Conservation (phyloP, 2,329 filamentous ascomycete genomes). For the Neospermospora avenae region DNA sequence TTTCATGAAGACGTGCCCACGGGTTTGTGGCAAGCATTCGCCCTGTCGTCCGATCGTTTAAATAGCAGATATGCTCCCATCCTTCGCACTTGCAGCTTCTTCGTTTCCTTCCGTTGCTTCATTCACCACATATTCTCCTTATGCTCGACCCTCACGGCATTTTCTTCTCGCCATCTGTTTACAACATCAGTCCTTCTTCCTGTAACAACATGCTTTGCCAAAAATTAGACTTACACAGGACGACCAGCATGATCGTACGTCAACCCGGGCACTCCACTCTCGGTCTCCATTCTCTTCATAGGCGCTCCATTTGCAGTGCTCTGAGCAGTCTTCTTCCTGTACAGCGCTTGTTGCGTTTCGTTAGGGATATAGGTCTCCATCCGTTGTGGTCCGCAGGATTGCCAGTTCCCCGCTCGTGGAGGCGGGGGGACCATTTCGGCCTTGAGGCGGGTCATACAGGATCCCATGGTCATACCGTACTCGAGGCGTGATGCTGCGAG, state of each 20-base stretch:
- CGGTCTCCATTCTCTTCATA: slow-evolving; percentile 17
- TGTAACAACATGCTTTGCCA: not conserved
- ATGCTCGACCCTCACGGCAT: slow-evolving; percentile 15
- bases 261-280: slow-evolving; percentile 20
- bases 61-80: not conserved
- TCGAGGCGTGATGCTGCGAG: not conserved
- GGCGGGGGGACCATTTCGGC: slow-evolving; percentile 12
- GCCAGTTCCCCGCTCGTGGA: not conserved
- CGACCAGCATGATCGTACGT: slow-evolving; percentile 25
- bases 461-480: slow-evolving; percentile 7
- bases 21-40: too few species aligned
- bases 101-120: not conserved
- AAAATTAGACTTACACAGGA: slow-evolving; percentile 19
- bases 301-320: slow-evolving; percentile 9
- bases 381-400: slow-evolving; percentile 6
- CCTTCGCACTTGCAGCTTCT: not conserved
- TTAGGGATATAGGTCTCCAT: slow-evolving; percentile 2
- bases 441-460: slow-evolving; percentile 9
- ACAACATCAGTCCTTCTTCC: not conserved
- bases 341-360: not conserved
- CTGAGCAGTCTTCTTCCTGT: not conserved
- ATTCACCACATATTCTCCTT: slow-evolving; percentile 6
- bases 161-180: slow-evolving; percentile 19
- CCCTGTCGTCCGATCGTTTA: not conserved
- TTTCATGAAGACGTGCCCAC: too few species aligned